Evolutionary conservation across 352 stramenopile species (phyloP).

Genomic region (Pythium coloratum): DNA sequence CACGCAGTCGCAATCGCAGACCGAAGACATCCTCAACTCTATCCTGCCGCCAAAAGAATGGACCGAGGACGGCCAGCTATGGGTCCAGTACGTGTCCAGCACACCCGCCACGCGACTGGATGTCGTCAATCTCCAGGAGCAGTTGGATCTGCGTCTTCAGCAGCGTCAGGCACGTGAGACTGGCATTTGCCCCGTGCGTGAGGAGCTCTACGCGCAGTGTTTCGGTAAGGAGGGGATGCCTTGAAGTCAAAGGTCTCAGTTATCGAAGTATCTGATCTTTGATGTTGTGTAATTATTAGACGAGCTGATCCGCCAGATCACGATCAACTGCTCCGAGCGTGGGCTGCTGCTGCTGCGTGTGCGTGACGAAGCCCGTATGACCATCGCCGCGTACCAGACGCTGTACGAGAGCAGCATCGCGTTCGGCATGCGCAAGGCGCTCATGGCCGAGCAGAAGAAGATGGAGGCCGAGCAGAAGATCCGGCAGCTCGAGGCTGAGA

Average conservation of each 20-base stretch:
- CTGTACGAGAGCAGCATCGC: slow-evolving; percentile 92
- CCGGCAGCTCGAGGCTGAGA: slow-evolving; percentile 71
- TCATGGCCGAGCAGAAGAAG: slow-evolving; percentile 92
- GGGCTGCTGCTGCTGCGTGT: slow-evolving; percentile 89
- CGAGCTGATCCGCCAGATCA: slow-evolving; percentile 92
- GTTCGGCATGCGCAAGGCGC: slow-evolving; percentile 93
- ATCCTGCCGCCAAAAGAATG: slow-evolving; percentile 90
- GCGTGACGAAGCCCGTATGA: slow-evolving; percentile 91
- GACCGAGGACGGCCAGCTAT: slow-evolving; percentile 90
- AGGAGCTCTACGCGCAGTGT: slow-evolving; percentile 93
- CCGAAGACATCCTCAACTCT: slow-evolving; percentile 91
- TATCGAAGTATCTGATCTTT: not conserved
- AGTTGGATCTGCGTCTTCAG: slow-evolving; percentile 90
- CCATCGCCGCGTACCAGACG: slow-evolving; percentile 91
- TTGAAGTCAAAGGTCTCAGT: not conserved
- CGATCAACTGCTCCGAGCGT: slow-evolving; percentile 92
- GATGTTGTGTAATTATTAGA: slow-evolving; percentile 38
- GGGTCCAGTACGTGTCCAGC: slow-evolving; percentile 93
- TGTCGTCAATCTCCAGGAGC: slow-evolving; percentile 90
- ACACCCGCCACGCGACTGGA: slow-evolving; percentile 91
- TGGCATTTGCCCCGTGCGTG: slow-evolving; percentile 90
- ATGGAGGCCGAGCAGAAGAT: slow-evolving; percentile 87
- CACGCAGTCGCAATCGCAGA: slow-evolving; percentile 61
- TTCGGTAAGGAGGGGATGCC: slow-evolving; percentile 52
- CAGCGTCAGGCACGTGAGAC: slow-evolving; percentile 91